These are phyloP conservation scores for Tricholoma hemisulphureum DNA, from an alignment of 768 basidiomycete genomes.

Conservation along the genomic window DNA sequence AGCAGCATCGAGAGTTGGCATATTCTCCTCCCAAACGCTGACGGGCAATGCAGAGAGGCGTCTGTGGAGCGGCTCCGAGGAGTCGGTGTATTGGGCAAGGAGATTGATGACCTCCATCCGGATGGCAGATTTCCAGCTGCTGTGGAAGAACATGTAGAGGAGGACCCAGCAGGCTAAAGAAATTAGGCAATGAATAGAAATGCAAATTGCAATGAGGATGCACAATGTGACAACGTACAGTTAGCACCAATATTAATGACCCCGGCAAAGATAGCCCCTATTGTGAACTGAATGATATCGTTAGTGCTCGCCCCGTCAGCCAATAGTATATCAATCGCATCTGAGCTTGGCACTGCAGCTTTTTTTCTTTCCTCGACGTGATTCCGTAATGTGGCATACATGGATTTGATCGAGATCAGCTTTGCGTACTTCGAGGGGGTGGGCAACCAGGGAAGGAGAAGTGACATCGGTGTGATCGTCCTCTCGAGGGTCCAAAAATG, in stretches of 20 bases:
- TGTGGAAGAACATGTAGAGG: slow-evolving; percentile 30
- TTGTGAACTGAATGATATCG: slow-evolving; percentile 30
- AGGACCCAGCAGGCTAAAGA: slow-evolving; percentile 36
- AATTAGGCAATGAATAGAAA: background rate
- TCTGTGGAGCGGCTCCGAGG: slow-evolving; percentile 29
- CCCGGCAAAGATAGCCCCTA: slow-evolving; percentile 38
- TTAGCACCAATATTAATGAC: slow-evolving; percentile 35
- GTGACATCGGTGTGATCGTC: slow-evolving; percentile 31
- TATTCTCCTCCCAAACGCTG: slow-evolving; percentile 37
- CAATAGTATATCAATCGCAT: slow-evolving; percentile 37
- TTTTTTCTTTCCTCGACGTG: slow-evolving; percentile 29
- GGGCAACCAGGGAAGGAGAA: slow-evolving; percentile 37
- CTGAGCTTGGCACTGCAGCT: slow-evolving; percentile 22
- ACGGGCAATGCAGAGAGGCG: slow-evolving; percentile 34
- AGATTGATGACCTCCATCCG: slow-evolving; percentile 27
- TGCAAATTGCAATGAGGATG: background rate
- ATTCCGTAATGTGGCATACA: slow-evolving; percentile 25
- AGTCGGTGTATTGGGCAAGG: slow-evolving; percentile 23
- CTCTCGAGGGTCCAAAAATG: slow-evolving; percentile 27
- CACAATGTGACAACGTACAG: slow-evolving; percentile 19
- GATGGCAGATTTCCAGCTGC: slow-evolving; percentile 32
- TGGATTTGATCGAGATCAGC: slow-evolving; percentile 26
- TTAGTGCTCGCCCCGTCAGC: slow-evolving; percentile 25
- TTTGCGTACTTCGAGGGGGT: slow-evolving; percentile 27
- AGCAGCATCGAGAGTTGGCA: slow-evolving; percentile 34